Evolutionary conservation across 352 stramenopile genomes (phyloP).

Genomic region (Plasmopara muralis): DNA sequence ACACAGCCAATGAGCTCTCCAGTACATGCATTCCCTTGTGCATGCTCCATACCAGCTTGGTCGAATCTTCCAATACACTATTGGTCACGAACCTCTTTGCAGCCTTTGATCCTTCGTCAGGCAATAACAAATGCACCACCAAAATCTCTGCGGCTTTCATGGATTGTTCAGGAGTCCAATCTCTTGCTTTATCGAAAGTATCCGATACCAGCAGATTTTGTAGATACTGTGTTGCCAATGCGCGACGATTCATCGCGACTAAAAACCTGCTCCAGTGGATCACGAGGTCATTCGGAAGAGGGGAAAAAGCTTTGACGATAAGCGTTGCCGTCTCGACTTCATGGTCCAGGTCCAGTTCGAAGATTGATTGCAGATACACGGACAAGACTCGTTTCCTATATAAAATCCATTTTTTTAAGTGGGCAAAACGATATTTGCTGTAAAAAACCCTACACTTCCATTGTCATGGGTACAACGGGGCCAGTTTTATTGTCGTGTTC

Average conservation of each 20-base stretch:
- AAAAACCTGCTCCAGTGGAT: constrained; percentile 66
- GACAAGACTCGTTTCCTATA: constrained; percentile 44
- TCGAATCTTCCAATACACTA: constrained; percentile 31
- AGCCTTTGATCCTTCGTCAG: constrained; percentile 29
- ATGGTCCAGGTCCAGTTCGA: constrained; percentile 48
- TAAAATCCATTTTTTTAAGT: neutral
- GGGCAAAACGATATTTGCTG: neutral
- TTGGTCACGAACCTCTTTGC: constrained; percentile 29
- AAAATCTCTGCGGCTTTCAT: constrained; percentile 30
- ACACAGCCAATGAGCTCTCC: neutral
- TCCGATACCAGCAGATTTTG: constrained; percentile 21
- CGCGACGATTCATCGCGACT: constrained; percentile 44
- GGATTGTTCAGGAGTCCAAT: constrained; percentile 22
- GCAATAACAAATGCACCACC: constrained; percentile 40
- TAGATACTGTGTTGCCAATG: constrained; percentile 25
- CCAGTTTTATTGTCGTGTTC: constrained; percentile 5
- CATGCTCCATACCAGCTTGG: constrained; percentile 27
- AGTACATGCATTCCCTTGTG: neutral
- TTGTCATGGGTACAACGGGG: constrained; percentile 5
- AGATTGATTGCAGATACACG: constrained; percentile 60
- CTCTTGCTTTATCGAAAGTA: neutral
- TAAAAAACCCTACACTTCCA: constrained; percentile 17
- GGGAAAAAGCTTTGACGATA: constrained; percentile 36
- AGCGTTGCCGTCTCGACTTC: constrained; percentile 44
- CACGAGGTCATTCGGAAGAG: constrained; percentile 31